A percentile compares a stretch with the other conserved stretches of the same genome.
phyloP scores from a whole-genome alignment of 2,329 filamentous ascomycete genomes.

The Penicillium polonicum region DNA sequence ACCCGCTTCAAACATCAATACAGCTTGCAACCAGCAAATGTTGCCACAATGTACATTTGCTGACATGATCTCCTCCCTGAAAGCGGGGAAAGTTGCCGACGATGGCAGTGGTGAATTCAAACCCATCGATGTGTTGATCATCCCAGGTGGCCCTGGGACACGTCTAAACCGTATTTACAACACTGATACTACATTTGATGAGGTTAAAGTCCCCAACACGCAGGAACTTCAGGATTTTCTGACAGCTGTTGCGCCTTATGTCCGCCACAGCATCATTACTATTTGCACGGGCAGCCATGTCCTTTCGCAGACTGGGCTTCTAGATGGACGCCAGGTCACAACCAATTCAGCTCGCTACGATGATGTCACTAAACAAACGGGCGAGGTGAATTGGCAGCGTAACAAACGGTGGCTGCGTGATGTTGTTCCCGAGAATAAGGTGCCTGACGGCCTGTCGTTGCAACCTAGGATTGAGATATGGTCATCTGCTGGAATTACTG shows the following conservation, averaged over 20 bases:
- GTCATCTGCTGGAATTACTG: slow-evolving; percentile 10
- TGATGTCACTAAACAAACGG: not conserved
- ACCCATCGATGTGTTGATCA: slow-evolving; percentile 9
- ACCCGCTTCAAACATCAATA: not conserved
- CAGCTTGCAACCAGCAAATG: slow-evolving; percentile 7
- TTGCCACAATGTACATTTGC: slow-evolving; percentile 8
- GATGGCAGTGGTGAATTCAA: not conserved
- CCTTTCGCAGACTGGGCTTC: slow-evolving; percentile 6
- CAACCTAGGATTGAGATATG: slow-evolving; percentile 4
- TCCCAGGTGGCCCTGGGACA: slow-evolving; percentile 5
- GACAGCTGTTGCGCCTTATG: slow-evolving; percentile 2
- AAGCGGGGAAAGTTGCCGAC: slow-evolving; percentile 1
- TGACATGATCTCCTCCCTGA: slow-evolving; percentile 5
- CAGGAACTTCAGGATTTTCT: slow-evolving; percentile 6
- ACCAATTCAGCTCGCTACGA: slow-evolving; percentile 7
- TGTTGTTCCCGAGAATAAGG: not conserved
- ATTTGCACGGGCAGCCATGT: slow-evolving; percentile 8
- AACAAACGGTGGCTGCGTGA: slow-evolving; percentile 8
- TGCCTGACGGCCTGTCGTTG: not conserved
- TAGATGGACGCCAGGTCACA: not conserved
- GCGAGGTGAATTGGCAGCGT: not conserved
- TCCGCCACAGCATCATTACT: slow-evolving; percentile 10
- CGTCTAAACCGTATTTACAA: slow-evolving; percentile 2
- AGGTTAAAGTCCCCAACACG: slow-evolving; percentile 3
- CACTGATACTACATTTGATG: not conserved